Percentiles rank a stretch among this genome's conserved stretches.
Conservation (phyloP, 2,329 filamentous ascomycete genomes). For the Fusarium sp. region DNA sequence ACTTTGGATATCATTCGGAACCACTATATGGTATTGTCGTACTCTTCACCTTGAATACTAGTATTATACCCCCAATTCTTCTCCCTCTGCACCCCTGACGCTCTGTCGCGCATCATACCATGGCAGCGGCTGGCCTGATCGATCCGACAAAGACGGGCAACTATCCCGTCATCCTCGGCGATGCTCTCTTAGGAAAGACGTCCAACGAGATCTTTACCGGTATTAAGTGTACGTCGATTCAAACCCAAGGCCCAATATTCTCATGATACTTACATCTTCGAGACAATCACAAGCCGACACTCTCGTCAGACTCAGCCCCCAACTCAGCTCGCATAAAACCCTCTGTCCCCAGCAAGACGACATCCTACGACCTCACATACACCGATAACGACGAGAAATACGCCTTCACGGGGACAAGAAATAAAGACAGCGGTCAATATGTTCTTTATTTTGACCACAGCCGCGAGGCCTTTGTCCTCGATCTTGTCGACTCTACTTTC, state of each 20-base stretch:
- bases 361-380: slow-evolving; percentile 68
- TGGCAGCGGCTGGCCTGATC: slow-evolving; percentile 56
- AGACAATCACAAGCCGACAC: slow-evolving; percentile 73
- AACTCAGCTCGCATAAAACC: slow-evolving; percentile 65
- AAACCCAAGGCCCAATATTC: neutral
- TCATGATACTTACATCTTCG: slow-evolving; percentile 14
- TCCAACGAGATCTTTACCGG: slow-evolving; percentile 71
- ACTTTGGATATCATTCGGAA: neutral
- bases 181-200: slow-evolving; percentile 68
- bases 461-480: slow-evolving; percentile 82
- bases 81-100: neutral
- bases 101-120: slow-evolving; percentile 22
- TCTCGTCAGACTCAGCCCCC: slow-evolving; percentile 63
- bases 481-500: slow-evolving; percentile 84
- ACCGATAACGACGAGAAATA: slow-evolving; percentile 69
- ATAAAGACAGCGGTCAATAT: slow-evolving; percentile 68
- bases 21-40: neutral
- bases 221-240: slow-evolving; percentile 66
- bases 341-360: slow-evolving; percentile 60
- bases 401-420: slow-evolving; percentile 70
- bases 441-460: slow-evolving; percentile 81
- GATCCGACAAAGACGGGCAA: slow-evolving; percentile 72
- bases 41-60: neutral
- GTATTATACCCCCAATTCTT: neutral
- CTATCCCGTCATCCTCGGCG: slow-evolving; percentile 74